Percentiles rank a stretch among this genome's conserved stretches.
Evolutionary conservation across 225 moss, liverwort and hornwort genomes (phyloP).

Genomic region (Straminergon stramineum): DNA sequence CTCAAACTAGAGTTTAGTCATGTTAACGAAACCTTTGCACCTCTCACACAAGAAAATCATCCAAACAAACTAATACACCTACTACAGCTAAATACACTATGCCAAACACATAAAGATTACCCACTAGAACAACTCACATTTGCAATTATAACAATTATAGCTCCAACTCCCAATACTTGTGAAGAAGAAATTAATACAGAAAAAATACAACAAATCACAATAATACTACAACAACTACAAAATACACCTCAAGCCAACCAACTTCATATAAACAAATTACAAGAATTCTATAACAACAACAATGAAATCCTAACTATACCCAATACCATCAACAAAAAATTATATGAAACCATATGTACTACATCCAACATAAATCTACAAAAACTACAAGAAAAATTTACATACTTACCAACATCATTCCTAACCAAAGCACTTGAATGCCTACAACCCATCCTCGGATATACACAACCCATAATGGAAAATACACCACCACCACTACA

Average conservation of each 20-base stretch:
- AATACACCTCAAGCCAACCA: neutral
- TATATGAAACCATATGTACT: neutral
- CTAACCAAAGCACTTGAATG: neutral
- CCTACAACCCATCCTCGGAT: neutral
- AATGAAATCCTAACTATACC: neutral
- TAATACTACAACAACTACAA: neutral
- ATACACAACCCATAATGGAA: neutral
- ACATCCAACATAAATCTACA: neutral
- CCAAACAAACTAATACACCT: neutral
- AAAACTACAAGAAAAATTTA: neutral
- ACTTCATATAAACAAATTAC: neutral
- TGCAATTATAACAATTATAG: neutral
- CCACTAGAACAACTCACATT: neutral
- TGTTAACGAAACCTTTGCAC: neutral
- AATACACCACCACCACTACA: neutral
- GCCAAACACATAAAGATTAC: neutral
- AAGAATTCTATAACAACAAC: neutral
- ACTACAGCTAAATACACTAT: neutral
- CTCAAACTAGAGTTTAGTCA: neutral
- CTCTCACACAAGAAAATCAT: neutral
- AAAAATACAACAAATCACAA: neutral
- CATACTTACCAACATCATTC: neutral
- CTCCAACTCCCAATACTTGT: fast-evolving
- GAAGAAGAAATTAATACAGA: neutral
- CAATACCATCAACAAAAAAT: neutral